phyloP scores from a whole-genome alignment of 2,329 filamentous ascomycete genomes.

The Aspergillus brunneoviolaceus region DNA sequence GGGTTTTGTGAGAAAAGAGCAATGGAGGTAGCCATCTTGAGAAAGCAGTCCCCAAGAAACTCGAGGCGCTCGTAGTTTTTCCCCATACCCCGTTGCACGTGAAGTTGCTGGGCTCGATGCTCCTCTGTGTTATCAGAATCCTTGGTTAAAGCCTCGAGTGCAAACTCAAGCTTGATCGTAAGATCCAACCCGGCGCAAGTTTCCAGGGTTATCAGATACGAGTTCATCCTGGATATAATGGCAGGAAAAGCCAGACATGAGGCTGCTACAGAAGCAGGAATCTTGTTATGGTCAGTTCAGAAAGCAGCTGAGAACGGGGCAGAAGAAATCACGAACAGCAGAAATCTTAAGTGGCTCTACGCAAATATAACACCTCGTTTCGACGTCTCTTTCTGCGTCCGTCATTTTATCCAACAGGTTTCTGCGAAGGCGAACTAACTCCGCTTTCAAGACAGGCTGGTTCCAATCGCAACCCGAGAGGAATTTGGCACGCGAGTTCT shows the following conservation, averaged over 20 bases:
- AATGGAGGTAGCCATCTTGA: conserved; percentile 95
- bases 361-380: conserved; percentile 65
- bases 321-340: conserved; percentile 54
- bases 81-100: conserved; percentile 82
- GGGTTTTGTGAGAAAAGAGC: conserved; percentile 76
- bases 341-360: conserved; percentile 77
- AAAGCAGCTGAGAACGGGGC: neutral
- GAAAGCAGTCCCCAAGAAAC: conserved; percentile 87
- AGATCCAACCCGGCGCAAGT: conserved; percentile 67
- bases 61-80: conserved; percentile 94
- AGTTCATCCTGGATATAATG: conserved; percentile 80
- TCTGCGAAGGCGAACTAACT: conserved; percentile 72
- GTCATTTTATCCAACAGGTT: conserved; percentile 74
- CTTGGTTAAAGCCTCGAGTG: conserved; percentile 88
- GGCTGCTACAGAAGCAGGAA: conserved; percentile 67
- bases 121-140: conserved; percentile 83
- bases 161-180: conserved; percentile 64
- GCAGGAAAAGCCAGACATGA: conserved; percentile 77
- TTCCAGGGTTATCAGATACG: conserved; percentile 76
- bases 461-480: conserved; percentile 56
- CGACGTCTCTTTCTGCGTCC: conserved; percentile 49
- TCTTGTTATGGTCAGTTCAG: conserved; percentile 45
- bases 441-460: conserved; percentile 80
- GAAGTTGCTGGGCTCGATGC: conserved; percentile 64
- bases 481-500: conserved; percentile 55